Percentiles rank a stretch among this genome's conserved stretches.
These are phyloP conservation scores for Hebeloma cylindrosporum DNA, from an alignment of 768 basidiomycete genomes.

Conservation along the genomic window DNA sequence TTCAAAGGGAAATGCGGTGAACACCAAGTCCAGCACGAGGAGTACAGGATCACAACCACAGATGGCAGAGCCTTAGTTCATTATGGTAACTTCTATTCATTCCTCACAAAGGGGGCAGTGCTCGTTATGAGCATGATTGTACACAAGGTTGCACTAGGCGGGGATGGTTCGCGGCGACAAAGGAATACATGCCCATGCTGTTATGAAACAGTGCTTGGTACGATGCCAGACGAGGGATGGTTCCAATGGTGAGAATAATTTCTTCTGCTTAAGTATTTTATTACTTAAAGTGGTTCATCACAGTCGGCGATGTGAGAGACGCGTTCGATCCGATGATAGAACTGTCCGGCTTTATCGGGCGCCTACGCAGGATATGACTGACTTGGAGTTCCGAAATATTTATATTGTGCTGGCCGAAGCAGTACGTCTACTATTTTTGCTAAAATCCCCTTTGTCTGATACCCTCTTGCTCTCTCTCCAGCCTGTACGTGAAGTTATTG, in stretches of 20 bases:
- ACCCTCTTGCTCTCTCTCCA: too few relatives aligned
- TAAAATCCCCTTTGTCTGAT: neutral
- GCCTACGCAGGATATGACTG: neutral
- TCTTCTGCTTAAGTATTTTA: neutral
- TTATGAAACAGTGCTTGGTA: slow-evolving; percentile 3
- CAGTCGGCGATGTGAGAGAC: slow-evolving; percentile 8
- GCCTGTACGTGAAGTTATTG: too few relatives aligned
- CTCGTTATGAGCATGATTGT: slow-evolving; percentile 10
- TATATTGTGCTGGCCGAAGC: neutral
- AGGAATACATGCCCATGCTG: slow-evolving; percentile 3
- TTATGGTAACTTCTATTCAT: neutral
- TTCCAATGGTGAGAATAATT: neutral
- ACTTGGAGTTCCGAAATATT: slow-evolving; percentile 5
- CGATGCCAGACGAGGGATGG: slow-evolving; percentile 5
- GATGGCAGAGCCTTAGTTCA: neutral
- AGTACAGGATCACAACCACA: slow-evolving; percentile 4
- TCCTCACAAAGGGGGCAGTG: slow-evolving; percentile 5
- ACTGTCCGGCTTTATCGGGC: neutral
- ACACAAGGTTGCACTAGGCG: neutral
- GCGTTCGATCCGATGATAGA: neutral
- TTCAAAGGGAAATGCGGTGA: slow-evolving; percentile 6
- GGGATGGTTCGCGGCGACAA: neutral
- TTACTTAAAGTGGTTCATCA: neutral
- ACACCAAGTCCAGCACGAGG: neutral
- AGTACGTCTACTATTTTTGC: too few relatives aligned